Evolutionary conservation across 2,329 filamentous ascomycete species (phyloP).

Genomic region (Alternaria arbusti): DNA sequence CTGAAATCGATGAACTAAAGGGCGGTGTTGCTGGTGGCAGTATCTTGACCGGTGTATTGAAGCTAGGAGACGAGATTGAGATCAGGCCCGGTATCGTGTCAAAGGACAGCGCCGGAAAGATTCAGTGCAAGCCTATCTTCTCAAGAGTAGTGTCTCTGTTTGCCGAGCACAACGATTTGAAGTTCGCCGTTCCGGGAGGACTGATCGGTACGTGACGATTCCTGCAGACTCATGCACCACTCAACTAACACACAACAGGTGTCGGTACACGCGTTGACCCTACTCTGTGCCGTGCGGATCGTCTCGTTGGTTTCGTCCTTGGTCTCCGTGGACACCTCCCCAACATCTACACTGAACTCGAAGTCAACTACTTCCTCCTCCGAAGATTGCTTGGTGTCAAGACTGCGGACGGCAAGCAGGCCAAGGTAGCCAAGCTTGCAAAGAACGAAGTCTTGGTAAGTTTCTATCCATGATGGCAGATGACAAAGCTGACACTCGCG

Average conservation of each 20-base stretch:
- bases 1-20: conserved; percentile 97
- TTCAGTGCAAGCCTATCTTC: conserved; percentile 97
- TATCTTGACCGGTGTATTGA: conserved; percentile 95
- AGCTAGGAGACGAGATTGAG: conserved; percentile 97
- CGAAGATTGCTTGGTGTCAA: conserved; percentile 94
- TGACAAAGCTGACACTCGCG: conserved; percentile 16
- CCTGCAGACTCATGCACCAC: not conserved
- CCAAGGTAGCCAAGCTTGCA: conserved; percentile 96
- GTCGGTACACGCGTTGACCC: conserved; percentile 97
- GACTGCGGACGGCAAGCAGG: conserved; percentile 97
- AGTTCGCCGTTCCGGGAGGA: conserved; percentile 96
- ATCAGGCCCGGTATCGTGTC: conserved; percentile 98
- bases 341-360: conserved; percentile 96
- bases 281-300: conserved; percentile 97
- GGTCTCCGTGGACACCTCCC: conserved; percentile 92
- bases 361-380: conserved; percentile 97
- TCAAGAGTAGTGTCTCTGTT: conserved; percentile 93
- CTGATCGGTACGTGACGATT: conserved; percentile 68
- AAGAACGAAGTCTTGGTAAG: conserved; percentile 90
- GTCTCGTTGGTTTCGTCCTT: conserved; percentile 96
- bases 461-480: not conserved
- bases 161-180: conserved; percentile 97
- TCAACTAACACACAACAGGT: conserved; percentile 55
- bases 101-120: conserved; percentile 89
- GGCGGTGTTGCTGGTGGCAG: conserved; percentile 97